Evolutionary conservation across 768 basidiomycete species (phyloP).

Genomic region (Suillus subalutaceus): DNA sequence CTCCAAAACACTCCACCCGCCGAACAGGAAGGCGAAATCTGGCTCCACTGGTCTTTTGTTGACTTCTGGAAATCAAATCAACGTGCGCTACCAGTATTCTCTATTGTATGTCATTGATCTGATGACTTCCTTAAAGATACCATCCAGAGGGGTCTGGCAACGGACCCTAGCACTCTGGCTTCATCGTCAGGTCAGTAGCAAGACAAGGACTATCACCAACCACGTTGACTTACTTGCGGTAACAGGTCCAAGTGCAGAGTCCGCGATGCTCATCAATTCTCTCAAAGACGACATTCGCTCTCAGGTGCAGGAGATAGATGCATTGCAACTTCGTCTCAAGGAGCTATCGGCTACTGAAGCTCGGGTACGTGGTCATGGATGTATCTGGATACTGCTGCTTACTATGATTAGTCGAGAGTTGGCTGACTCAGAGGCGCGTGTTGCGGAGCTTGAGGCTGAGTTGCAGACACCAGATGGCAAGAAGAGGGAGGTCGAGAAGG

Average conservation of each 20-base stretch:
- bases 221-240: slow-evolving; percentile 8
- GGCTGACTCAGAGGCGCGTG: slow-evolving; percentile 47
- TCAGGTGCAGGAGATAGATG: slow-evolving; percentile 81
- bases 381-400: background rate
- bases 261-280: slow-evolving; percentile 79
- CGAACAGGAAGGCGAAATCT: slow-evolving; percentile 79
- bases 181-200: slow-evolving; percentile 56
- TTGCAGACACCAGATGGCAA: slow-evolving; percentile 61
- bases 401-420: slow-evolving; percentile 36
- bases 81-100: slow-evolving; percentile 48
- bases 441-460: slow-evolving; percentile 48
- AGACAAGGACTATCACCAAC: background rate
- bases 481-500: slow-evolving; percentile 86
- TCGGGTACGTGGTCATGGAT: slow-evolving; percentile 35
- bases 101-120: background rate
- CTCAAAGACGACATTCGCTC: slow-evolving; percentile 81
- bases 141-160: slow-evolving; percentile 70
- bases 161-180: slow-evolving; percentile 67
- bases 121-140: slow-evolving; percentile 51
- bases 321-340: slow-evolving; percentile 62
- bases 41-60: slow-evolving; percentile 98
- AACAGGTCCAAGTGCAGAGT: slow-evolving; percentile 71
- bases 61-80: slow-evolving; percentile 99
- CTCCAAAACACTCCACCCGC: slow-evolving; percentile 19
- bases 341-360: slow-evolving; percentile 34